Conservation (phyloP, 345 rosid genomes). For the Cardamine resedifolia region DNA sequence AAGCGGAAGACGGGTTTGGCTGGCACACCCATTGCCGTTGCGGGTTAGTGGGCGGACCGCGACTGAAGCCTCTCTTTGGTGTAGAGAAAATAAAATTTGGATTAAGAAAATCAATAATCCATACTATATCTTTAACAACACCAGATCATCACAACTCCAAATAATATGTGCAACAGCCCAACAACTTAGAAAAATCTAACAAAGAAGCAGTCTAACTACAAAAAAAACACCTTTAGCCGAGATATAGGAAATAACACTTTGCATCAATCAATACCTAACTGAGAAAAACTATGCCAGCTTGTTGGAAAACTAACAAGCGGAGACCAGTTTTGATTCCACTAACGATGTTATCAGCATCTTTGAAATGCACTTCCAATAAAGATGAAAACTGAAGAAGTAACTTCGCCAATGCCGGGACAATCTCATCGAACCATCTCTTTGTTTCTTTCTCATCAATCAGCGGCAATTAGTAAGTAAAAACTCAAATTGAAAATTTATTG, state of each 20-base stretch:
- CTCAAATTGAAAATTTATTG: neutral
- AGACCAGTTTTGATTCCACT: constrained; percentile 48
- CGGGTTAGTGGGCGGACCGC: too few relatives aligned
- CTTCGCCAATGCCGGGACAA: constrained; percentile 62
- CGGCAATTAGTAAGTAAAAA: constrained; percentile 34
- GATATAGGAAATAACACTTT: neutral
- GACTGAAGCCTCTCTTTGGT: too few relatives aligned
- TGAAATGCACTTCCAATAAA: constrained; percentile 67
- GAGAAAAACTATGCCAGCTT: constrained; percentile 74
- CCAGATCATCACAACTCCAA: neutral
- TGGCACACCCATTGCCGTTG: too few relatives aligned
- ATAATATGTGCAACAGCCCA: neutral
- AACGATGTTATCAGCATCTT: constrained; percentile 42
- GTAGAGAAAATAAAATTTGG: too few relatives aligned
- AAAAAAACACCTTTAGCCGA: neutral
- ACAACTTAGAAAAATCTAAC: neutral
- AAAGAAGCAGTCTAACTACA: neutral
- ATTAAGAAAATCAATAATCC: constrained; percentile 6
- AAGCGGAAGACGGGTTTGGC: too few relatives aligned
- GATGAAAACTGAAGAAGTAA: constrained; percentile 64
- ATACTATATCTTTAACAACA: constrained; percentile 19
- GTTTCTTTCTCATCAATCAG: constrained; percentile 50
- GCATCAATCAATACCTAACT: constrained; percentile 62
- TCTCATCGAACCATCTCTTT: constrained; percentile 62
- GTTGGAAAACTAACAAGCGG: constrained; percentile 59